These are phyloP conservation scores for Phylloporus sp. DNA, from an alignment of 768 basidiomycete species.

Conservation along the genomic window DNA sequence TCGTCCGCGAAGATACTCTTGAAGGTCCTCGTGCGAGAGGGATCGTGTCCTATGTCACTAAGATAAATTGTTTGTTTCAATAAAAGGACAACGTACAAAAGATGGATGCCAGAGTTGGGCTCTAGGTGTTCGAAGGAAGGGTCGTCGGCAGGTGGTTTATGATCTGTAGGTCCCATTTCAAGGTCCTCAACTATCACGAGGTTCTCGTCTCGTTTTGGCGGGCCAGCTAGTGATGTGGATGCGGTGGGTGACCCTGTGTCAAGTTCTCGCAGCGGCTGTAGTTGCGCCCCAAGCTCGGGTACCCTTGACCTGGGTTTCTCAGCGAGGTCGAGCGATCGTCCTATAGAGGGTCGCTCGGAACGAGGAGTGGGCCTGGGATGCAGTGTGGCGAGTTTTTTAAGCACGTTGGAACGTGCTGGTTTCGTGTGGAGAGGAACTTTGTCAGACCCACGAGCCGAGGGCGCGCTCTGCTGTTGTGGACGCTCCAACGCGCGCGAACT, in stretches of 20 bases:
- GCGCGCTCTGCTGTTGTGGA: constrained; percentile 15
- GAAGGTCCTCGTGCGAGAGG: constrained; percentile 71
- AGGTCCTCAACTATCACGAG: constrained; percentile 76
- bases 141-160: constrained; percentile 65
- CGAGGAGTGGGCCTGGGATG: constrained; percentile 15
- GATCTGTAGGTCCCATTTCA: constrained; percentile 72
- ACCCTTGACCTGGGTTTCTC: constrained; percentile 13
- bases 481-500: constrained; percentile 7
- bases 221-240: constrained; percentile 3
- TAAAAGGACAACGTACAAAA: constrained; percentile 70
- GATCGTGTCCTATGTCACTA: constrained; percentile 55
- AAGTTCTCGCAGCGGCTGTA: constrained; percentile 9
- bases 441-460: constrained; percentile 4
- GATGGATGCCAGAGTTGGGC: no score
- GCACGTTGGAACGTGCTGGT: constrained; percentile 51
- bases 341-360: constrained; percentile 24
- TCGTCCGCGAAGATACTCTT: constrained; percentile 76
- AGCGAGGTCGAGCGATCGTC: constrained; percentile 29
- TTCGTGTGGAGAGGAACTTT: no score
- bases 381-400: no score
- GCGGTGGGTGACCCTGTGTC: neutral
- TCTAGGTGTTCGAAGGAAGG: constrained; percentile 72
- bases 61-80: neutral
- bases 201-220: constrained; percentile 47
- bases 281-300: neutral